Evolutionary conservation across 345 rosid species (phyloP).

Genomic region (Carallia brachiata): DNA sequence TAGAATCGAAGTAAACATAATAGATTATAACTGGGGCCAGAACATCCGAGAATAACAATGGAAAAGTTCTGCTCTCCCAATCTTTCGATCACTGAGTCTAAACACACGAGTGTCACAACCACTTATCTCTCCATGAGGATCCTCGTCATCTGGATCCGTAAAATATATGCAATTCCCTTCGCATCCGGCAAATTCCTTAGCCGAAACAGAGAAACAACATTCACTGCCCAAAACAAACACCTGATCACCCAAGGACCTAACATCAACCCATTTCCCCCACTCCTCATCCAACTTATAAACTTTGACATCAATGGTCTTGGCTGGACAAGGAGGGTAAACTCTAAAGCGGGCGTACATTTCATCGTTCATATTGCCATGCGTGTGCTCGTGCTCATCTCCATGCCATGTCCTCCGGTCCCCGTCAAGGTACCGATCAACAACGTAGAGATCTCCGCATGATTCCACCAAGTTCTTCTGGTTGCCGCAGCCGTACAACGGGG

Average conservation of each 20-base stretch:
- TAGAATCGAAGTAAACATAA: no score
- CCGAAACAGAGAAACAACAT: constrained; percentile 13
- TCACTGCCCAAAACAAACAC: constrained; percentile 20
- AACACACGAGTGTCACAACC: constrained; percentile 9
- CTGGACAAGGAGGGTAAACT: not conserved
- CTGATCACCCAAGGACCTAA: constrained; percentile 19
- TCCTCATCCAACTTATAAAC: constrained; percentile 31
- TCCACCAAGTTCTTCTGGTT: constrained; percentile 21
- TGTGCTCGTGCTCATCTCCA: not conserved
- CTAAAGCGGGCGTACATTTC: not conserved
- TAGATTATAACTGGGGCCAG: no score
- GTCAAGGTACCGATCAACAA: constrained; percentile 27
- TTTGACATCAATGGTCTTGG: constrained; percentile 10
- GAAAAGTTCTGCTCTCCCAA: not conserved
- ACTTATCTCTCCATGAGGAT: not conserved
- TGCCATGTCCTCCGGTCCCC: not conserved
- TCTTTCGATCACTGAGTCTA: constrained; percentile 4
- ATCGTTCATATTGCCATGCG: not conserved
- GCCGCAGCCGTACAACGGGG: constrained; percentile 23
- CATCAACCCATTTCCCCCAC: constrained; percentile 22
- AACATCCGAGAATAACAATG: not conserved
- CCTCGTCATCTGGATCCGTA: not conserved
- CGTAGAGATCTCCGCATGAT: constrained; percentile 26
- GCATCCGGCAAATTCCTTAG: constrained; percentile 7
- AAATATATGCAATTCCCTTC: constrained; percentile 23